Evolutionary conservation across 1,284 basidiomycete genomes (phyloP), one percentile per base, ranked within the genome.

Genomic region (Spongispora temasekensis): DNA sequence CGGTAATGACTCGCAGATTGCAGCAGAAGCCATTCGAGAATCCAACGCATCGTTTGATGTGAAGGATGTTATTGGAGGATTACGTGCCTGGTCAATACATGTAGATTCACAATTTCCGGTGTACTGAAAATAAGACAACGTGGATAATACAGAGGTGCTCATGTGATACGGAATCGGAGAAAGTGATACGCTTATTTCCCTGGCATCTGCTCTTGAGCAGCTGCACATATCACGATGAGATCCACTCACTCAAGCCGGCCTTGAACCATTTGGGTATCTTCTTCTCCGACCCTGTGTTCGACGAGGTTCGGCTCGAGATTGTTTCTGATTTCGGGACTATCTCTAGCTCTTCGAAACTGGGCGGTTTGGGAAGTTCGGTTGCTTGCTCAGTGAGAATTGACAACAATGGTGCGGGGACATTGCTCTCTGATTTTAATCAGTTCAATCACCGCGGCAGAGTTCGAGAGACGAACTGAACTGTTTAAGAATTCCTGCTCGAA

Each of bases 1-100:
- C 23, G 96, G 97, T 1, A 98, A 98, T 71, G 97, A 98, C 74
- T 97, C 95, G 0, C 91, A 94, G 69, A 81, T 95, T 40, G 96
- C 94, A 31, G 93, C 89, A 0, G 80, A 86, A 21, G 86, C 87
- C 1, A 70, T 97, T 34, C 79, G 82, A 66, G 76, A 67, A 27
- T 65, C 70, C 21, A 64, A 67, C 37, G 52, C 61, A 5, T 67
- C 53, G 21, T 59, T 74, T n/a, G 69, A 77, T 23, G 75, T 93
- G 19, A 83, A 79, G 64, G 94, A 96, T 72, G 80, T 96, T 4
- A 77, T 90, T 2, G 94, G 93, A 10, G 94, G 94, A 0, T 74
- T 97, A 37, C 77, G 80, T 63, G 90, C 90, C 30, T 95, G 94
- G 94, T 79, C 88, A 37, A 79, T 74, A 64, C 76, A 89, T 27